Base-by-base conservation (phyloP, 2,329 filamentous ascomycete genomes). In the Ophiostoma ulmi region DNA sequence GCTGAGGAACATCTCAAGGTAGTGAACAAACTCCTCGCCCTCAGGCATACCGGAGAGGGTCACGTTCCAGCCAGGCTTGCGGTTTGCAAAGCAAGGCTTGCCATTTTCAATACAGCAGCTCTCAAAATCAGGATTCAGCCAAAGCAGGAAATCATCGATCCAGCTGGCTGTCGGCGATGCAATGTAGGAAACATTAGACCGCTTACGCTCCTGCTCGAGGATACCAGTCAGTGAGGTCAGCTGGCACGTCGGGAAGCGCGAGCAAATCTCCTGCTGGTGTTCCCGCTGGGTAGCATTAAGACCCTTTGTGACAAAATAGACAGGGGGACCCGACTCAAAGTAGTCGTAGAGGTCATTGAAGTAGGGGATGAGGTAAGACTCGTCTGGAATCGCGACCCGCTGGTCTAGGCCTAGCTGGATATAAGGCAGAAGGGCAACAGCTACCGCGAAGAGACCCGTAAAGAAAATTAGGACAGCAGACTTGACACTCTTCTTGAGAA, bases 311-410 rank as follows among this genome's bases (percentile, higher is more conserved):
- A 99, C 93, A 78, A 99, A 99, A 79, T 98, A 99, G 8, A 99
- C 93, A 0, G 95, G 95, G 67, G 95, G 94, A 0, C 95, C 96
- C 20, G 89, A 90, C 72, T 94, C 91, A 75, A 98, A 91, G 78
- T 99, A 99, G 72, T 89, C 88, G 78, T 97, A 97, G 39, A 99
- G 83, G 78, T 99, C 95, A 77, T 98, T 93, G 80, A 99, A 99
- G 80, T 97, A 99, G 11, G 91, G 88, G 73, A 99, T 97, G 68
- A 99, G 83, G 78, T 99, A 99, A 0, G 94, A 98, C 76, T 92
- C 94, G 74, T 91, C 92, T 0, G 95, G 95, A 71, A 99, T 91
- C 13, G 95, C 95, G 70, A 97, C 94, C 22, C 95, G 89, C 80
- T 99, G 95, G 77, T 99, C 95, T 38, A 99, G 84, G 0, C 95